Evolutionary conservation across 1,139 yeast genomes (phyloP), one percentile per base, ranked within the genome.

Genomic region (Meyerozyma athensensis): DNA sequence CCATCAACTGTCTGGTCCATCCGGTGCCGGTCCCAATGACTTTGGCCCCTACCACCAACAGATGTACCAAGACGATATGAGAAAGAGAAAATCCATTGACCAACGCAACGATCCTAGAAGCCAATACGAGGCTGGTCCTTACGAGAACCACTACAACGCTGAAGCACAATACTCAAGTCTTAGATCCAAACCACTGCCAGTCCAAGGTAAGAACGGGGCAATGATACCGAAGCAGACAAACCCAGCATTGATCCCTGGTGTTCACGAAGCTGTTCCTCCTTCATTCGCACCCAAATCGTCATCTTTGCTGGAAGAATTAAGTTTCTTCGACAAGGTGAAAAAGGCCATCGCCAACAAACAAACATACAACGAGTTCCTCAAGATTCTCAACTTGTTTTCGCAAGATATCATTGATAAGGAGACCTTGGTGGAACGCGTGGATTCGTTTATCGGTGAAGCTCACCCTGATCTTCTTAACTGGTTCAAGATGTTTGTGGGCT

Each of bases 401-500:
- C 95, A 89, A 56, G 96, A 87, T 52, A 80, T 94, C 41, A 82
- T 94, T 48, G 96, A 87, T 56, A 84, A 85, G 48, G 75, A 72
- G 39, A 81, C 92, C 13, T 72, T 92, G 43, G 87, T 92, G 22
- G 92, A 83, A 53, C 77, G 95, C 45, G 92, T 83, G 7, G 94
- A 85, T 43, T 81, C 86, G 9, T 92, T 87, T 54, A 70, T 92
- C 53, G 97, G 96, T 20, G 75, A 67, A 38, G 75, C 78, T 17
- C 83, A 81, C 50, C 75, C 77, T 22, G 97, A 90, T 44, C 68
- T 94, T 42, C 75, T 86, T 57, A 80, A 77, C 41, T 90, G 97
- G 97, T 92, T 92, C 68, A 90, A 87, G 58, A 71, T 76, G 52
- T 90, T 92, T 65, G 95, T 92, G 44, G 95, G 95, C 8, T 92